Base-by-base conservation (phyloP, 2,329 filamentous ascomycete genomes). In the Claviceps capensis region DNA sequence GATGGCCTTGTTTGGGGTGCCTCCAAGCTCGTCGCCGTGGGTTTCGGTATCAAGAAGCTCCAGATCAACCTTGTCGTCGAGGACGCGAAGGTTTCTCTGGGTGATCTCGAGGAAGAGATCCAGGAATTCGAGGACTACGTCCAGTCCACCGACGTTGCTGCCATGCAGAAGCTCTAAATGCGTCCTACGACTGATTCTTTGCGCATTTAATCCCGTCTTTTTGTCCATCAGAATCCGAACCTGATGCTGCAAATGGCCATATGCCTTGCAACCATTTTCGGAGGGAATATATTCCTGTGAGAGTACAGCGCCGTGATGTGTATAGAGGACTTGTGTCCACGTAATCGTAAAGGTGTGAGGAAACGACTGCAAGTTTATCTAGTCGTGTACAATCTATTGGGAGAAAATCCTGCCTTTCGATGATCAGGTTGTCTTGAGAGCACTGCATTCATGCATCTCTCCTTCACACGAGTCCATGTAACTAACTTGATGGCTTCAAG, bases 1-100 rank as follows among this genome's bases (percentile, higher is more conserved):
- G 91, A 97, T 48, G 93, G 93, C 75, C 87, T 98, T 57, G 83
- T 94, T 58, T 98, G 93, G 93, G 91, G 91, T 82, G 82, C 78
- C 59, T 90, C 86, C 70, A 87, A 93, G 79, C 77, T 95, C 59
- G 84, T 95, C 50, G 71, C 90, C 60, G 84, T 98, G 64, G 91
- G 90, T 66, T 98, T 88, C 79, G 93, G 93, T 79, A 94, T 98
- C 79, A 93, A 87, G 81, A 97, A 97, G 82, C 83, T 98, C 58
- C 91, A 97, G 81, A 95, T 98, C 78, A 97, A 88, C 84, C 74
- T 97, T 62, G 89, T 97, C 63, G 77, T 97, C 59, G 93, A 97
- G 79, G 93, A 98, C 69, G 91, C 97, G 61, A 96, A 96, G 82
- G 72, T 98, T 67, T 90, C 87, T 60, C 70, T 87, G 59, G 81